phyloP scores from a whole-genome alignment of 176 grass and related monocot genomes.

The Pontederia crassipes region DNA sequence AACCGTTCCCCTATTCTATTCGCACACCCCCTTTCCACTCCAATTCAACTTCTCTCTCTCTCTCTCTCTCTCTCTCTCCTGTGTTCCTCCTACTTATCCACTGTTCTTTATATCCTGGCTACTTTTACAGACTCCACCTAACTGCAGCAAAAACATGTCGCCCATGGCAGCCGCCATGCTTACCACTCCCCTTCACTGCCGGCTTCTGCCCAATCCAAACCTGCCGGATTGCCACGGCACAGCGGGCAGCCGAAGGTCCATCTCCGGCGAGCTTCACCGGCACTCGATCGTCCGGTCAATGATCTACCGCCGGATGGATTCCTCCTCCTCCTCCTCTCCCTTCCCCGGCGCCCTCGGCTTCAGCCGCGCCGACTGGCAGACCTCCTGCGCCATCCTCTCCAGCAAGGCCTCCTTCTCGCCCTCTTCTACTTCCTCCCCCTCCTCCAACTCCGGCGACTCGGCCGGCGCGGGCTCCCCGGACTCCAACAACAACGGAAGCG shows the following conservation, averaged over 20 bases:
- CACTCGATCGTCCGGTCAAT: background rate
- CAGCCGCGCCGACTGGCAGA: slow-evolving; percentile 57
- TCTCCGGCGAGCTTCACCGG: background rate
- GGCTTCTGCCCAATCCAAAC: background rate
- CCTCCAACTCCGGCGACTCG: background rate
- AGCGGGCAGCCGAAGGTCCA: background rate
- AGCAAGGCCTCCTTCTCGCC: slow-evolving; percentile 14
- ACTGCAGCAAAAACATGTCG: background rate
- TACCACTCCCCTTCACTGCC: background rate
- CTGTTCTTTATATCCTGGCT: background rate
- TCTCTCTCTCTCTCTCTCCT: background rate
- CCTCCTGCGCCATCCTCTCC: slow-evolving; percentile 56
- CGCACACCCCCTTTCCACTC: background rate
- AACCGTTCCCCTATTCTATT: background rate
- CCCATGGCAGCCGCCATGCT: slow-evolving; percentile 1
- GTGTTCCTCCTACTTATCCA: background rate
- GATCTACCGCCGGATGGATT: background rate
- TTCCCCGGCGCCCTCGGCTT: slow-evolving; percentile 9
- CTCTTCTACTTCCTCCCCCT: background rate
- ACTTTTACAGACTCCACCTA: too few species aligned
- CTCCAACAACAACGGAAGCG: background rate
- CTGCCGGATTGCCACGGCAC: background rate
- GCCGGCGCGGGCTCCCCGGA: background rate
- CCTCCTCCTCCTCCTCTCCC: background rate
- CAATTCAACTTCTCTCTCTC: background rate